Percentiles rank a stretch among this genome's conserved stretches.
Evolutionary conservation across 2,329 filamentous ascomycete genomes (phyloP).

Genomic region (Aspergillus tubingensis): DNA sequence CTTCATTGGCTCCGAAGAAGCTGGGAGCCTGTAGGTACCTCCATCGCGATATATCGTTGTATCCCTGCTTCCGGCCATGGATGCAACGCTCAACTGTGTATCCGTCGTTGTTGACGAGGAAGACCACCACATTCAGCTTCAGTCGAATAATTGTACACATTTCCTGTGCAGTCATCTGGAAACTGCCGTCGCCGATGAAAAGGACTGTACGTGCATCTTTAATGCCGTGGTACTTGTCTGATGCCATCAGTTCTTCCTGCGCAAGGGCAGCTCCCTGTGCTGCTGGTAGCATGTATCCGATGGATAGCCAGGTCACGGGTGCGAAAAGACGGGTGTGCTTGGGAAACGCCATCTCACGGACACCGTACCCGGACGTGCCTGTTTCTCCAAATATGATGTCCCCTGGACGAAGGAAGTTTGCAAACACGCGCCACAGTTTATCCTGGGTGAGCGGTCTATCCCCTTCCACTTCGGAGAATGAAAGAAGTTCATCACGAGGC

Average conservation of each 20-base stretch:
- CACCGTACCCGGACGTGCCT: constrained; percentile 55
- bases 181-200: constrained; percentile 64
- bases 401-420: not conserved
- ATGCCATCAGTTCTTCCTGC: constrained; percentile 29
- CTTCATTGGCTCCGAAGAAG: not conserved
- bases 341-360: constrained; percentile 54
- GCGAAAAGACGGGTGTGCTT: constrained; percentile 51
- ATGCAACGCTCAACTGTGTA: constrained; percentile 14
- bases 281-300: constrained; percentile 62
- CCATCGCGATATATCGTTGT: constrained; percentile 35
- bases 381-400: constrained; percentile 9
- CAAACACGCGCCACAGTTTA: not conserved
- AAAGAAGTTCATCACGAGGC: not conserved
- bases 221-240: constrained; percentile 19
- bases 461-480: not conserved
- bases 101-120: constrained; percentile 14
- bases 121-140: constrained; percentile 41
- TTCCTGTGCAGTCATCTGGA: constrained; percentile 68
- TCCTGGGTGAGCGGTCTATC: not conserved
- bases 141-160: constrained; percentile 63
- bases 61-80: constrained; percentile 7
- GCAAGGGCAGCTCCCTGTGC: constrained; percentile 60
- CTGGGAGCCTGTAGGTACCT: constrained; percentile 23
- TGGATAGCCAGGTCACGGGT: constrained; percentile 60
- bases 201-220: constrained; percentile 51